phyloP scores from a whole-genome alignment of 116 monocot genomes.

The Trichopus zeylanicus region DNA sequence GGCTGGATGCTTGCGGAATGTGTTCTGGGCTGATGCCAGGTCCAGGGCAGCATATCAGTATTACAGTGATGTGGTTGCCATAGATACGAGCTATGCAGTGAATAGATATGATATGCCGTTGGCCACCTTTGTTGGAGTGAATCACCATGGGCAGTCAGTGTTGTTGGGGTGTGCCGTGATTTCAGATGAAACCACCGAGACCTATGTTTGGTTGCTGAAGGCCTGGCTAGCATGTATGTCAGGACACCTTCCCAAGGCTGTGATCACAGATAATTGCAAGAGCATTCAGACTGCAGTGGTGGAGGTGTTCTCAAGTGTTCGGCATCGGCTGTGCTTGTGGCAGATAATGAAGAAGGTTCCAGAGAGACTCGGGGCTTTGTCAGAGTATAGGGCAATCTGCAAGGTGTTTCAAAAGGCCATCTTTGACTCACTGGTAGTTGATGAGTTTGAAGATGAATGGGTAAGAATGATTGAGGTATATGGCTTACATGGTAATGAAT shows the following conservation, averaged over 20 bases:
- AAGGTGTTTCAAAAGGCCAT: conserved; percentile 52
- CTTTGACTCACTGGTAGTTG: conserved; percentile 42
- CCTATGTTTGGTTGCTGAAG: conserved; percentile 54
- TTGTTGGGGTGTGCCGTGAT: conserved; percentile 45
- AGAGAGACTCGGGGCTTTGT: conserved; percentile 40
- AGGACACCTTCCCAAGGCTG: conserved; percentile 32
- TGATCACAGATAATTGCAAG: conserved; percentile 46
- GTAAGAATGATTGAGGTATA: conserved; percentile 39
- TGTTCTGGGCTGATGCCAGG: conserved; percentile 54
- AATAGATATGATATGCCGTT: conserved; percentile 37
- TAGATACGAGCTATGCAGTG: conserved; percentile 33
- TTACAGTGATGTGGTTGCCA: conserved; percentile 36
- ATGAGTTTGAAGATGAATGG: conserved; percentile 68
- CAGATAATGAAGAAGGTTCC: conserved; percentile 50
- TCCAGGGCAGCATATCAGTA: conserved; percentile 50
- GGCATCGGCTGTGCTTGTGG: conserved; percentile 48
- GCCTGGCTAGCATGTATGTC: conserved; percentile 58
- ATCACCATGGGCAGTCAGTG: conserved; percentile 54
- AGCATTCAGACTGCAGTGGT: conserved; percentile 32
- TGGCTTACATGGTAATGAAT: conserved; percentile 53
- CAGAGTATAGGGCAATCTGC: conserved; percentile 37
- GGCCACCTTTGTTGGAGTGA: conserved; percentile 51
- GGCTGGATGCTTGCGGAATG: conserved; percentile 34
- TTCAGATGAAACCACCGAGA: conserved; percentile 52
- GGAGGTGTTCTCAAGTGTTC: conserved; percentile 38